These are phyloP conservation scores for Mycena olivaceomarginata DNA, from an alignment of 768 basidiomycete genomes.

Conservation along the genomic window DNA sequence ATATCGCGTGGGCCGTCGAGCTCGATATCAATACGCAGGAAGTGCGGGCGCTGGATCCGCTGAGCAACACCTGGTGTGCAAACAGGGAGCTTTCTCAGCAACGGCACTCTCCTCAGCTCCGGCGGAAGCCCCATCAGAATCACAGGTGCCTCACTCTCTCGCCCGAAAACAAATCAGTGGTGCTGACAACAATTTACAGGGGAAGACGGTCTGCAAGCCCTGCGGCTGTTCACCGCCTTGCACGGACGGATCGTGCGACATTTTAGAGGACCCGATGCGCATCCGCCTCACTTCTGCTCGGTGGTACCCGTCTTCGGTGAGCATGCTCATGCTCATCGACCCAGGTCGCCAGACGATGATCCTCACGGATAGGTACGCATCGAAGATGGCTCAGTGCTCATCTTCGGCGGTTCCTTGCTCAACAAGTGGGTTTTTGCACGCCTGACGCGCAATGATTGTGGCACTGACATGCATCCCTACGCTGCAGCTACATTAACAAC, in stretches of 20 bases:
- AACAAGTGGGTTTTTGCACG: slow-evolving; percentile 32
- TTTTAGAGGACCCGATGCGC: slow-evolving; percentile 57
- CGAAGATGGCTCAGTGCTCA: slow-evolving; percentile 46
- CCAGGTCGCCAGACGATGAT: background rate
- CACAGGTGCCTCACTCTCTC: slow-evolving; percentile 23
- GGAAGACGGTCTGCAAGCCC: slow-evolving; percentile 55
- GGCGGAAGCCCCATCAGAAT: slow-evolving; percentile 34
- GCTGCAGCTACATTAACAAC: no score
- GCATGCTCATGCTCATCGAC: slow-evolving; percentile 20
- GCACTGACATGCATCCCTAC: no score
- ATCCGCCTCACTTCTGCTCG: slow-evolving; percentile 59
- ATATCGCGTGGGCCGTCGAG: slow-evolving; percentile 66
- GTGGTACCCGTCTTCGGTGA: slow-evolving; percentile 64
- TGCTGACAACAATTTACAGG: slow-evolving; percentile 25
- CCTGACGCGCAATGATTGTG: no score
- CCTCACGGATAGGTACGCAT: slow-evolving; percentile 32
- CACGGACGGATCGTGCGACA: slow-evolving; percentile 53
- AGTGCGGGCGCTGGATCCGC: slow-evolving; percentile 55
- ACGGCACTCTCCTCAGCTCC: slow-evolving; percentile 60
- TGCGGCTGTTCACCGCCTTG: slow-evolving; percentile 65
- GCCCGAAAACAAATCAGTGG: no score
- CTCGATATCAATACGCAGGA: slow-evolving; percentile 63
- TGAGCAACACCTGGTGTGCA: slow-evolving; percentile 64
- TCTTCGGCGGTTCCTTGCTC: slow-evolving; percentile 40
- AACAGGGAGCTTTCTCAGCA: slow-evolving; percentile 62